These are phyloP conservation scores for Calonectria leucothoes DNA, from an alignment of 2,329 filamentous ascomycete genomes.

Conservation along the genomic window DNA sequence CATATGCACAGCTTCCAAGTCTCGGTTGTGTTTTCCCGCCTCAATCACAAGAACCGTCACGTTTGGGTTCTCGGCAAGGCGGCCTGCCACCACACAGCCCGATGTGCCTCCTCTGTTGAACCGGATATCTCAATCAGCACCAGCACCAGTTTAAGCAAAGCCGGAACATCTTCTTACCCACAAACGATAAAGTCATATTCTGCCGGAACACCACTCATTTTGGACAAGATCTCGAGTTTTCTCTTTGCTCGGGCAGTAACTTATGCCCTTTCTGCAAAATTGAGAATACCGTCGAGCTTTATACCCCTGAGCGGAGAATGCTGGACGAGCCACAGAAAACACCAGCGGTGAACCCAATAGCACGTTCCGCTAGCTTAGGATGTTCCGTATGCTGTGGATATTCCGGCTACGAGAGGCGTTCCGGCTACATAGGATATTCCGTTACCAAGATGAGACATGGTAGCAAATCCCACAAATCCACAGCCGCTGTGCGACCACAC, in stretches of 20 bases:
- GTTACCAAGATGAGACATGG: not conserved
- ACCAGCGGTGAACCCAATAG: not conserved
- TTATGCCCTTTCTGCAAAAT: not conserved
- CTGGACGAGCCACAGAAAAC: not conserved
- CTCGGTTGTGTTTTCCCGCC: conserved; percentile 51
- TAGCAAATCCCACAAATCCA: not conserved
- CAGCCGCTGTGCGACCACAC: not conserved
- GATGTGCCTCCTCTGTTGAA: conserved; percentile 48
- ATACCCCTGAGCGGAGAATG: not conserved
- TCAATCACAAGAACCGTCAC: conserved; percentile 48
- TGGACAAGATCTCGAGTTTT: not conserved
- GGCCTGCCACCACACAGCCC: conserved; percentile 50
- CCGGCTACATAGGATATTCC: not conserved
- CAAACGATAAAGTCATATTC: not conserved
- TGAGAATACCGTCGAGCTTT: not conserved
- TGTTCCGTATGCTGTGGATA: not conserved
- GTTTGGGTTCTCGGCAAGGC: conserved; percentile 48
- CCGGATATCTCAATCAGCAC: not conserved
- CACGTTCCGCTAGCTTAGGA: not conserved
- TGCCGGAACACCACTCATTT: not conserved
- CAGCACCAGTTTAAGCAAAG: not conserved
- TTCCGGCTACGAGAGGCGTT: not conserved
- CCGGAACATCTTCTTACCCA: not conserved
- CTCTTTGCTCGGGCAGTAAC: too few species aligned
- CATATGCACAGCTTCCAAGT: conserved; percentile 63